Percentiles rank a stretch among this genome's conserved stretches.
phyloP scores from a whole-genome alignment of 2,329 filamentous ascomycete species.

The Cladobotryum mycophilum region DNA sequence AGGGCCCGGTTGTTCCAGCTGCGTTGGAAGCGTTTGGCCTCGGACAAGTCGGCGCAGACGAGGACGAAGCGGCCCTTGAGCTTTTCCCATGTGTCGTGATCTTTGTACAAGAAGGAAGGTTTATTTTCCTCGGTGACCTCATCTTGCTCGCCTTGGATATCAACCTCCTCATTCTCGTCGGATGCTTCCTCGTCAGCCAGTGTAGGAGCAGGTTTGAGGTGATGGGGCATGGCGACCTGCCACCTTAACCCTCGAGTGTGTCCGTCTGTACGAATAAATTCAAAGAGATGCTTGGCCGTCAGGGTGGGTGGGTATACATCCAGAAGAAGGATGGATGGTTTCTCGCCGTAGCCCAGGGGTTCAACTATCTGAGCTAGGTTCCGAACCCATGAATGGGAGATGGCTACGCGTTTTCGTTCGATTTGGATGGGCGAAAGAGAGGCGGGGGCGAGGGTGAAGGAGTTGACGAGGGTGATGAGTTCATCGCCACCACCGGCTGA shows the following conservation, averaged over 20 bases:
- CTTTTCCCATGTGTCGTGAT: conserved; percentile 16
- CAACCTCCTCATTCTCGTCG: not conserved
- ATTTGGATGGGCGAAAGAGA: conserved; percentile 15
- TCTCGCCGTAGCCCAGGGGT: conserved; percentile 17
- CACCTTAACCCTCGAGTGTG: conserved; percentile 23
- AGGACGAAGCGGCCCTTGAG: conserved; percentile 27
- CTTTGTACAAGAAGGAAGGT: not conserved
- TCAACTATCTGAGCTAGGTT: conserved; percentile 19
- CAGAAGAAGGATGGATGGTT: conserved; percentile 25
- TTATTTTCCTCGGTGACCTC: not conserved
- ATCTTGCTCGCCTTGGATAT: conserved; percentile 12
- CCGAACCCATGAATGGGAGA: conserved; percentile 20
- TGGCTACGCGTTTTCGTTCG: conserved; percentile 16
- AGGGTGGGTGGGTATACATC: conserved; percentile 24
- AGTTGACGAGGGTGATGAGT: conserved; percentile 16
- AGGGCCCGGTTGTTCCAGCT: conserved; percentile 34
- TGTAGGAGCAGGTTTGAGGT: conserved; percentile 4
- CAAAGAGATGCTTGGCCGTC: conserved; percentile 27
- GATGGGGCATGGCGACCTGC: conserved; percentile 18
- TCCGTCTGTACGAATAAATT: conserved; percentile 38
- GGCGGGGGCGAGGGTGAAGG: conserved; percentile 25
- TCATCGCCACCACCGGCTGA: not conserved
- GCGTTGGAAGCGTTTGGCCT: conserved; percentile 36
- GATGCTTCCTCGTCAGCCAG: not conserved
- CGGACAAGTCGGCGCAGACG: conserved; percentile 23